A percentile compares a stretch with the other conserved stretches of the same genome.
Evolutionary conservation across 208 protist genomes (phyloP).

Genomic region (Porcisia deanei): DNA sequence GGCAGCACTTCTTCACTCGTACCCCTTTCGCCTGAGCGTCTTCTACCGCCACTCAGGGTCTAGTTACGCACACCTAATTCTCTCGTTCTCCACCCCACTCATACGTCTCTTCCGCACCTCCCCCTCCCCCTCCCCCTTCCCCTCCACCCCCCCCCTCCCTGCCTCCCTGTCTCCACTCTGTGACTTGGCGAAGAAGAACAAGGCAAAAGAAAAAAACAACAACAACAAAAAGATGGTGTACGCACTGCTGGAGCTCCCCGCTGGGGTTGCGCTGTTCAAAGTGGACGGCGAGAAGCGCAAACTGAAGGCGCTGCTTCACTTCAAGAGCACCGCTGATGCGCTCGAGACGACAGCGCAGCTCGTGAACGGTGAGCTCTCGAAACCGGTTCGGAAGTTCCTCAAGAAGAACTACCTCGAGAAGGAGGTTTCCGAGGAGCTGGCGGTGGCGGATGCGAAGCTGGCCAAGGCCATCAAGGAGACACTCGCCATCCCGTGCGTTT

Average conservation of each 20-base stretch:
- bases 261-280: slow-evolving; percentile 98
- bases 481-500: slow-evolving; percentile 94
- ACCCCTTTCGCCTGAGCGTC: too few species aligned
- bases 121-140: background rate
- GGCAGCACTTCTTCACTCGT: too few species aligned
- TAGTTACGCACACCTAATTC: background rate
- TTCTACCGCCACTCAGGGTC: background rate
- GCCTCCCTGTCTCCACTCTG: too few species aligned
- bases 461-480: slow-evolving; percentile 97
- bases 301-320: slow-evolving; percentile 93
- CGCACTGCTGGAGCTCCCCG: slow-evolving; percentile 98
- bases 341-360: slow-evolving; percentile 96
- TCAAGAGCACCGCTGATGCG: slow-evolving; percentile 97
- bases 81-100: background rate
- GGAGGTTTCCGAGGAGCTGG: slow-evolving; percentile 91
- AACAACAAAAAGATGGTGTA: slow-evolving; percentile 85
- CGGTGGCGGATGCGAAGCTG: slow-evolving; percentile 95
- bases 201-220: background rate
- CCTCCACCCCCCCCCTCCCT: background rate
- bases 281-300: slow-evolving; percentile 93
- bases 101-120: too few species aligned
- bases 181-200: too few species aligned
- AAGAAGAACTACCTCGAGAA: slow-evolving; percentile 96
- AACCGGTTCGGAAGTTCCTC: slow-evolving; percentile 98
- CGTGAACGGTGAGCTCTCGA: slow-evolving; percentile 96